phyloP scores from a whole-genome alignment of 208 protist genomes.

The Acanthamoeba triangularis region DNA sequence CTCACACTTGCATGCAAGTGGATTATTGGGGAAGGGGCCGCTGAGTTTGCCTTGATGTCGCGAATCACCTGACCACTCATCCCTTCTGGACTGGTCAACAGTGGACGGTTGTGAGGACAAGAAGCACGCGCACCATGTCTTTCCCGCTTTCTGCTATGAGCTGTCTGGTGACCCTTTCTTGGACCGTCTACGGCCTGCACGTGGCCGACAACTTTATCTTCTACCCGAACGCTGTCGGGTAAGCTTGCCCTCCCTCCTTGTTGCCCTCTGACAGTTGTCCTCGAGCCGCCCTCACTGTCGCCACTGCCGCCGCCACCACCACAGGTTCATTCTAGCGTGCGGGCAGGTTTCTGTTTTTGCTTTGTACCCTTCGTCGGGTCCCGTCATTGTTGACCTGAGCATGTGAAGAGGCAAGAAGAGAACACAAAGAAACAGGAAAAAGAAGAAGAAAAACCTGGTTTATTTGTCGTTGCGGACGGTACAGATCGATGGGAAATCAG shows the following conservation, averaged over 20 bases:
- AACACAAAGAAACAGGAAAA: too few species aligned
- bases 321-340: constrained; percentile 28
- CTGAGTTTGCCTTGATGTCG: neutral
- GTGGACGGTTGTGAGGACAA: constrained; percentile 2
- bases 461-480: too few species aligned
- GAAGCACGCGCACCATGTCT: constrained; percentile 43
- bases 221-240: constrained; percentile 1
- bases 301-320: neutral
- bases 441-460: too few species aligned
- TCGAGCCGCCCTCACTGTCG: neutral
- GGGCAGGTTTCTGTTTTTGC: neutral
- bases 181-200: constrained; percentile 11
- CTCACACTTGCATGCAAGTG: neutral
- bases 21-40: neutral
- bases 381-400: neutral
- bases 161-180: constrained; percentile 15
- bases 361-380: neutral
- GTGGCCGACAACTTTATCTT: constrained; percentile 44
- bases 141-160: constrained; percentile 50
- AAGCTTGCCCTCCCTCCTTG: neutral
- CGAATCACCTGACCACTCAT: neutral
- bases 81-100: neutral
- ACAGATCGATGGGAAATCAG: constrained; percentile 38
- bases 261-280: neutral
- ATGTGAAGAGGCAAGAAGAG: neutral